phyloP scores from a whole-genome alignment of 228 moss, liverwort and hornwort genomes.

The Sphagnum fallax region DNA sequence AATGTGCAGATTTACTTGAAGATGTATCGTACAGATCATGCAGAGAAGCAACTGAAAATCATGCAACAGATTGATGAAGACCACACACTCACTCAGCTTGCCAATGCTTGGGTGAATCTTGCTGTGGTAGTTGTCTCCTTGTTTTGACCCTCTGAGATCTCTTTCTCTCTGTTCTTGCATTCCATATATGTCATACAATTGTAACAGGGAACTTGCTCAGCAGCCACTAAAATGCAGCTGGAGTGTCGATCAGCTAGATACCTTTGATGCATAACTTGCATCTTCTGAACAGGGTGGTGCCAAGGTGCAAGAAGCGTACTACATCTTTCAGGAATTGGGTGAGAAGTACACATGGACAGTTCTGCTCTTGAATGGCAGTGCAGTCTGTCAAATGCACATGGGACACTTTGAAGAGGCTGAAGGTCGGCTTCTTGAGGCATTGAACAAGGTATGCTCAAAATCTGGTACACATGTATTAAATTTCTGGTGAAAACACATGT shows the following conservation, averaged over 20 bases:
- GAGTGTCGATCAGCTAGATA: too few relatives aligned
- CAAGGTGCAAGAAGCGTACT: constrained; percentile 85
- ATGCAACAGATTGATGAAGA: constrained; percentile 98
- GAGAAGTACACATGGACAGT: constrained; percentile 92
- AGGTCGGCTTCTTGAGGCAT: constrained; percentile 64
- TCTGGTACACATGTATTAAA: too few relatives aligned
- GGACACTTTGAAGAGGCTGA: constrained; percentile 85
- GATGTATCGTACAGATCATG: constrained; percentile 79
- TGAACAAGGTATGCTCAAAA: constrained; percentile 59
- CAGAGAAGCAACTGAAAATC: constrained; percentile 81
- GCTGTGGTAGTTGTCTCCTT: constrained; percentile 47
- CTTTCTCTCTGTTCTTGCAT: too few relatives aligned
- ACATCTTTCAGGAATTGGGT: constrained; percentile 91
- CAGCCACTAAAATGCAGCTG: too few relatives aligned
- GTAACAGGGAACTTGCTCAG: too few relatives aligned
- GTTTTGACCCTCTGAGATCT: too few relatives aligned
- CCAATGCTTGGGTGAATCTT: constrained; percentile 94
- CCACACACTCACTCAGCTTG: constrained; percentile 88
- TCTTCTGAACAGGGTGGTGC: constrained; percentile 53
- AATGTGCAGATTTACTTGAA: constrained; percentile 93
- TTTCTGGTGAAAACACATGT: too few relatives aligned
- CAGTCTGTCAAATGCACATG: constrained; percentile 98
- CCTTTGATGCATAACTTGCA: too few relatives aligned
- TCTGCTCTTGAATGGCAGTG: constrained; percentile 86
- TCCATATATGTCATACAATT: too few relatives aligned